Base-by-base conservation (phyloP, 78 protist species). In the Dictyostelium intermedium region DNA sequence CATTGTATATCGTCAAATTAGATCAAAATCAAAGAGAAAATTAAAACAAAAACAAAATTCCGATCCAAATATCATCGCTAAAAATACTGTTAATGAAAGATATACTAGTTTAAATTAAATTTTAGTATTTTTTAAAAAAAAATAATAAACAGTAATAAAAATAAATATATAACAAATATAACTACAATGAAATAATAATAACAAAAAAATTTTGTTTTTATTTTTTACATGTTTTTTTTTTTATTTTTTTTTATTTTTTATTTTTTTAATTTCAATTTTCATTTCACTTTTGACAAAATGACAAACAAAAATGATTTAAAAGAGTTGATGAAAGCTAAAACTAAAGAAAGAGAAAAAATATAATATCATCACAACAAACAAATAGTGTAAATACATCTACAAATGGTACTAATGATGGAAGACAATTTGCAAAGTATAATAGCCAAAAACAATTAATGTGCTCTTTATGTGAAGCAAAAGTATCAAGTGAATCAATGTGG, bases 401-500 rank as follows among this genome's bases (percentile, higher is more conserved):
- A 2, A 70, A 25, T 14, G 11, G 34, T 25, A 25, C 11, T 25
- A 72, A 13, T 72, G 18, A 27, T 32, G 79, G 20, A 13, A 32
- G 32, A 72, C 79, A 16, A 34, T 72, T 30, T 30, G 8, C 13
- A 34, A 72, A 72, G 43, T 72, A 72, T 72, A 85, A 85, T 72
- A 35, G 30, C 25, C 47, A 76, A 25, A 53, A 63, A 11, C 79
- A 85, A 76, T 37, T 85, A 85, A 10, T 39, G 78, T 85, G 92
- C 76, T 32, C 80, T 3, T 16, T 85, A 47, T 85, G 92, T 76
- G 63, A 56, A 27, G 13, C 78, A 4, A 76, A 37, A 34, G 30
- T 85, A 20, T 25, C 56, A 45, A 85, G 37, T 56, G 92, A 85
- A 47, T 53, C 83, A 23, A 76, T 85, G 83, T 85, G 92, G 92